These are phyloP conservation scores for Tricholoma sp. DNA, from an alignment of 768 basidiomycete species.

Conservation along the genomic window DNA sequence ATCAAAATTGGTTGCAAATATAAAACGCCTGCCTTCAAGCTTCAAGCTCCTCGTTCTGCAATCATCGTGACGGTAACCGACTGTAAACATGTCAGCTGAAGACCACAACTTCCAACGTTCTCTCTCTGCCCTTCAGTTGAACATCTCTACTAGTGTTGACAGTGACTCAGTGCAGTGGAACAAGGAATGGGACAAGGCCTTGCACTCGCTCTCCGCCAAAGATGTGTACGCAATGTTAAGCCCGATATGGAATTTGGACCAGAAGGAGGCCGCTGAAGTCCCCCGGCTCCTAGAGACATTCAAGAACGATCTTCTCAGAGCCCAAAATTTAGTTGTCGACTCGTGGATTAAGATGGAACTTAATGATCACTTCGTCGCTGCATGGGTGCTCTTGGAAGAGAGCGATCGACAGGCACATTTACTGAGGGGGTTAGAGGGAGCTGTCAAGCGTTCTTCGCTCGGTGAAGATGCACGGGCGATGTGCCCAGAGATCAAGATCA, in stretches of 20 bases:
- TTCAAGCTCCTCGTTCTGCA: too few species aligned
- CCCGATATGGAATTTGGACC: background rate
- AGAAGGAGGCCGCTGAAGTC: background rate
- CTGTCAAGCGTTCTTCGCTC: background rate
- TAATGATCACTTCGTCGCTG: conserved; percentile 1
- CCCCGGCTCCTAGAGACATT: background rate
- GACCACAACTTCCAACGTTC: background rate
- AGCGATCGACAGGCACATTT: conserved; percentile 9
- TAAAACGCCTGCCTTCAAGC: too few species aligned
- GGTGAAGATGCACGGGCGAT: conserved; percentile 11
- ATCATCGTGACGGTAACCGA: background rate
- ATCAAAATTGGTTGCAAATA: too few species aligned
- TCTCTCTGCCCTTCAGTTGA: background rate
- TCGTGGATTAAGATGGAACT: background rate
- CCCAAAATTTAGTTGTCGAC: background rate
- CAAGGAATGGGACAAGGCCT: conserved; percentile 16
- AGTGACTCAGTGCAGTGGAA: conserved; percentile 13
- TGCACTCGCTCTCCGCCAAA: conserved; percentile 5
- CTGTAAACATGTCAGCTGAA: background rate
- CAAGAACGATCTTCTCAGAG: background rate
- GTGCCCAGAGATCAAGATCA: conserved; percentile 13
- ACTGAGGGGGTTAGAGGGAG: conserved; percentile 9
- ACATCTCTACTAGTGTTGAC: background rate
- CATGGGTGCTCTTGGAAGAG: conserved; percentile 16
- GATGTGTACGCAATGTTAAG: conserved; percentile 7